Evolutionary conservation across 306 rosid genomes (phyloP).

Genomic region (Prinsepia uniflora): DNA sequence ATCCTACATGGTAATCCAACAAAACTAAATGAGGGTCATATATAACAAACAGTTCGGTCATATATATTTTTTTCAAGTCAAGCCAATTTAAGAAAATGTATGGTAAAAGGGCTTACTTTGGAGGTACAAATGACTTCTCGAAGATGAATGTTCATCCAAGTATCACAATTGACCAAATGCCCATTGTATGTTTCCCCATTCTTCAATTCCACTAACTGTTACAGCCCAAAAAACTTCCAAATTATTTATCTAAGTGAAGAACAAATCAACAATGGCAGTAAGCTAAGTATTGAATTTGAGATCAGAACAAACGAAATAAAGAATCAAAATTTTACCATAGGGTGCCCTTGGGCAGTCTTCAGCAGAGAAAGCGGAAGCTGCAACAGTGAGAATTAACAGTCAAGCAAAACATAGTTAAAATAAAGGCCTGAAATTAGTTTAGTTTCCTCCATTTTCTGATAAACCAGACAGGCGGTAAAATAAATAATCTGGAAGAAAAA

Average conservation of each 20-base stretch:
- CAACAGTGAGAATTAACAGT: conserved; percentile 18
- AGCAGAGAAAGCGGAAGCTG: conserved; percentile 94
- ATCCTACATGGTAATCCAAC: conserved; percentile 43
- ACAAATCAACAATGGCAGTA: neutral
- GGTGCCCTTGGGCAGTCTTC: conserved; percentile 95
- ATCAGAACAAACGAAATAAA: neutral
- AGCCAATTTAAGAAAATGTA: neutral
- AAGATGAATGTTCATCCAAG: conserved; percentile 99
- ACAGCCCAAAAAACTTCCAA: conserved; percentile 18
- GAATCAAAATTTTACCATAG: conserved; percentile 50
- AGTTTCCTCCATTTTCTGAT: neutral
- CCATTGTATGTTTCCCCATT: conserved; percentile 99
- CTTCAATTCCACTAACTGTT: conserved; percentile 88
- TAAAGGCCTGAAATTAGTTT: neutral
- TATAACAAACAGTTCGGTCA: neutral
- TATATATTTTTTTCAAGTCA: neutral
- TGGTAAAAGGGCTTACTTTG: conserved; percentile 45
- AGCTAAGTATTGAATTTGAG: neutral
- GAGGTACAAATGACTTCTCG: conserved; percentile 98
- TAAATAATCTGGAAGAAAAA: neutral
- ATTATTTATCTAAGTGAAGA: conserved; percentile 20
- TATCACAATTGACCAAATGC: conserved; percentile 94
- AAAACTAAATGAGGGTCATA: neutral
- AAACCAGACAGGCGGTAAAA: conserved; percentile 8
- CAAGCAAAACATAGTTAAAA: neutral